phyloP scores from a whole-genome alignment of 371 early-diverging fungal genomes.

The Thermomucor indicae-seudaticae region DNA sequence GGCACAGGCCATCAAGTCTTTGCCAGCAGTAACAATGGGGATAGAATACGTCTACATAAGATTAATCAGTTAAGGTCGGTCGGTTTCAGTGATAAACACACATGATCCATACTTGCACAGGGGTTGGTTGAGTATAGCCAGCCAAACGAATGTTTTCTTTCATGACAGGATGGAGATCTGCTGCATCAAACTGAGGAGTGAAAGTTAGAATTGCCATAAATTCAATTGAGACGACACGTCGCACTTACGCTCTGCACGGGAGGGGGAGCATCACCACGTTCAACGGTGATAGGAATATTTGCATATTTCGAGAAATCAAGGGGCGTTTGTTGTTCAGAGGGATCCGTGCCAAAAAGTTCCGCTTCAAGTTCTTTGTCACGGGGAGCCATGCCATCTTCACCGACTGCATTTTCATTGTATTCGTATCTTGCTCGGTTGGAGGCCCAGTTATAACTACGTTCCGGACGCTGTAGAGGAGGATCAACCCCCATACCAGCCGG shows the following conservation, averaged over 20 bases:
- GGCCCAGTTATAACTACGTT: slow-evolving; percentile 47
- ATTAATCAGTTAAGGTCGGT: background rate
- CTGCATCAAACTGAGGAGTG: slow-evolving; percentile 36
- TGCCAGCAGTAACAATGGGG: slow-evolving; percentile 56
- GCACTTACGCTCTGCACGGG: slow-evolving; percentile 30
- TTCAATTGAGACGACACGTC: background rate
- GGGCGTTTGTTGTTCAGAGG: slow-evolving; percentile 43
- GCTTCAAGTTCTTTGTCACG: slow-evolving; percentile 37
- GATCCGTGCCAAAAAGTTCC: slow-evolving; percentile 35
- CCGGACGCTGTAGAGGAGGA: slow-evolving; percentile 19
- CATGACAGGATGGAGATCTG: slow-evolving; percentile 43
- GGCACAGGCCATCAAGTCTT: slow-evolving; percentile 80
- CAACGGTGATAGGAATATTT: slow-evolving; percentile 42
- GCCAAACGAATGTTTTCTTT: slow-evolving; percentile 54
- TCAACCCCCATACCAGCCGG: slow-evolving; percentile 13
- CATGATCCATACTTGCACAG: slow-evolving; percentile 53
- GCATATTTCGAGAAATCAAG: slow-evolving; percentile 54
- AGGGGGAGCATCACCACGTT: slow-evolving; percentile 32
- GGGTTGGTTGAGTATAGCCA: slow-evolving; percentile 62
- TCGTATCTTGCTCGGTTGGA: slow-evolving; percentile 51
- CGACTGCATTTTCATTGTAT: slow-evolving; percentile 41
- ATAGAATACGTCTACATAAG: slow-evolving; percentile 52
- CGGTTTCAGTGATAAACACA: background rate
- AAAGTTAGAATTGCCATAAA: background rate
- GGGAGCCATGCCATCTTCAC: slow-evolving; percentile 32